These are phyloP conservation scores for Antrodiella citrinella DNA, from an alignment of 768 basidiomycete genomes.

Conservation along the genomic window DNA sequence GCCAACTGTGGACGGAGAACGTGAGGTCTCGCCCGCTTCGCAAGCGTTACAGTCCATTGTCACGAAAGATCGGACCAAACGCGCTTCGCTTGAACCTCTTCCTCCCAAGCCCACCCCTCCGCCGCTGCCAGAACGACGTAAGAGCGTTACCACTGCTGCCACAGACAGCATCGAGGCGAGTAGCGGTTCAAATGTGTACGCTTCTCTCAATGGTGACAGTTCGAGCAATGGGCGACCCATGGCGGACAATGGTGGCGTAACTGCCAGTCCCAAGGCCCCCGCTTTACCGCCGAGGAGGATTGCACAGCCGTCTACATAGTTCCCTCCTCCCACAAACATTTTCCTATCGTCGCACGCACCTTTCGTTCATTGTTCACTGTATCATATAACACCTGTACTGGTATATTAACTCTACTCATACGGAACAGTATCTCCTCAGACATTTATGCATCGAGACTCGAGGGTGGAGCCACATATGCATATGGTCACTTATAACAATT, in stretches of 20 bases:
- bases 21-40: slow-evolving; percentile 34
- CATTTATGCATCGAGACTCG: neutral
- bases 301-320: slow-evolving; percentile 10
- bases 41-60: slow-evolving; percentile 52
- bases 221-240: neutral
- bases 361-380: slow-evolving; percentile 1
- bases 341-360: neutral
- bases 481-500: neutral
- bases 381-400: slow-evolving; percentile 7
- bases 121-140: slow-evolving; percentile 8
- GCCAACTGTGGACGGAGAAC: slow-evolving; percentile 13
- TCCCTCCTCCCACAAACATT: neutral
- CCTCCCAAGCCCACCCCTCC: neutral
- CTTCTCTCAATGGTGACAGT: too few relatives aligned
- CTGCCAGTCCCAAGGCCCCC: slow-evolving; percentile 14
- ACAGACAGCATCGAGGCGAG: neutral
- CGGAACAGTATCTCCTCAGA: too few relatives aligned
- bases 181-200: too few relatives aligned
- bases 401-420: neutral
- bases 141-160: neutral
- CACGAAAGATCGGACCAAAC: slow-evolving; percentile 22
- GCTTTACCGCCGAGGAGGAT: slow-evolving; percentile 17
- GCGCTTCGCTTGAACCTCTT: slow-evolving; percentile 17
- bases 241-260: neutral
- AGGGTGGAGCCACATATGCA: neutral